Evolutionary conservation across 2,329 filamentous ascomycete species (phyloP), one percentile per base, ranked within the genome.

Genomic region (Calonectria naviculata): DNA sequence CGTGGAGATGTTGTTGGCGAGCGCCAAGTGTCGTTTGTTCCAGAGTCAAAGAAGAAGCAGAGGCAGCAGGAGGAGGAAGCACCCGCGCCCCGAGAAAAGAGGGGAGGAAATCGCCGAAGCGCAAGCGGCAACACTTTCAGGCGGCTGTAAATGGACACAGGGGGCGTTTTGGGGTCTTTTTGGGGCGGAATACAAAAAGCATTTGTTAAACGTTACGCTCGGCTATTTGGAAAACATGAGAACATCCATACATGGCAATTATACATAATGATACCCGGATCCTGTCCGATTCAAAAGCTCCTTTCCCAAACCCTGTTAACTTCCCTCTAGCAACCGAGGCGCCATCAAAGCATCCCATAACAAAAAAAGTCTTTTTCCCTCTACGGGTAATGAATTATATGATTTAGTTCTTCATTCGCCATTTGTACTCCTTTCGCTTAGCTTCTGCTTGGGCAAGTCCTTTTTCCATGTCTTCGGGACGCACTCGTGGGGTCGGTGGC

Each of bases 41-140:
- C 93, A 10, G 86, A 88, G 72, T 87, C 85, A 10, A 87, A 81
- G 75, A 89, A 84, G 81, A 90, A 88, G 78, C 84, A 85, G 80
- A 81, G 87, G 75, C 74, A 81, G 42, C 75, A 81, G 70, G 79
- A 81, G 42, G 77, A 81, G 29, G 78, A 80, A 49, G 72, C 75
- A 38, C 74, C 76, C 24, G 76, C 80, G 29, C 79, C 80, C 31
- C 78, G 80, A 52, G 80, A 80, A 49, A 84, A 81, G 74, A 80
- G 80, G 34, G 70, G 65, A 54, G 84, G 85, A 67, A 80, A 81
- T 67, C 89, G 93, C 78, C 86, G 93, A 78, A 95, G 93, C 82
- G 94, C 94, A 62, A 95, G 93, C 83, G 89, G 88, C 64, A 95
- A 96, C 83, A 91, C 91, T 46, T 94, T 95, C 81, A 89, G 93